Conservation (phyloP, 345 rosid species). For the Citropsis articulata region DNA sequence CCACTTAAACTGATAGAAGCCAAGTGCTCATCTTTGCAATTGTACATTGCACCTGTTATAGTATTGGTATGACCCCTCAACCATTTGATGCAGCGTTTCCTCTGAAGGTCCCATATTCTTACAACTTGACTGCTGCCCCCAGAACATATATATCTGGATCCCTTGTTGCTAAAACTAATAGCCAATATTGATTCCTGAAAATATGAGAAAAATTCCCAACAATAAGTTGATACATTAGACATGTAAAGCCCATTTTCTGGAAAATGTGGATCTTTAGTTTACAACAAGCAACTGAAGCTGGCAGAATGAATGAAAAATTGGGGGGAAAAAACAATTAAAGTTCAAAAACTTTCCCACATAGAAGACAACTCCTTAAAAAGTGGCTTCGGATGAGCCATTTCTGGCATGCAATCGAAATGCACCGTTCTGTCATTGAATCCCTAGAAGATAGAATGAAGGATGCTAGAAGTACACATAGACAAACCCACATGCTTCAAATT, state of each 20-base stretch:
- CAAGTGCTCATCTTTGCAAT: constrained; percentile 96
- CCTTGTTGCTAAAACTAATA: constrained; percentile 85
- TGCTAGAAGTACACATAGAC: background rate
- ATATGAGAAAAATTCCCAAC: background rate
- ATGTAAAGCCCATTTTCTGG: background rate
- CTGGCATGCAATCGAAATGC: background rate
- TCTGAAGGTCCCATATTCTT: constrained; percentile 96
- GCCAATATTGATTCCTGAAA: constrained; percentile 79
- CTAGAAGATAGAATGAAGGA: background rate
- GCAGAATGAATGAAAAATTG: background rate
- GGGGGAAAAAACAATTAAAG: background rate
- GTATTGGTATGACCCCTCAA: constrained; percentile 85
- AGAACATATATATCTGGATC: constrained; percentile 88
- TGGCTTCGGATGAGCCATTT: background rate
- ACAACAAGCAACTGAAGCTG: background rate
- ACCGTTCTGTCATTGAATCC: background rate
- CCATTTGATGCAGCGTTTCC: constrained; percentile 89
- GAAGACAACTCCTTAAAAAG: background rate
- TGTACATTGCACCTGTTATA: constrained; percentile 87
- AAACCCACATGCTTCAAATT: background rate
- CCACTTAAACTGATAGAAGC: constrained; percentile 90
- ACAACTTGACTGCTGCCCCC: constrained; percentile 92
- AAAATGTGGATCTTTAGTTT: background rate
- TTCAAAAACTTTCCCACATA: background rate
- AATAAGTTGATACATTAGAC: constrained; percentile 11